Evolutionary conservation across 1,284 basidiomycete genomes (phyloP).

Genomic region (Ustilago trichophora): DNA sequence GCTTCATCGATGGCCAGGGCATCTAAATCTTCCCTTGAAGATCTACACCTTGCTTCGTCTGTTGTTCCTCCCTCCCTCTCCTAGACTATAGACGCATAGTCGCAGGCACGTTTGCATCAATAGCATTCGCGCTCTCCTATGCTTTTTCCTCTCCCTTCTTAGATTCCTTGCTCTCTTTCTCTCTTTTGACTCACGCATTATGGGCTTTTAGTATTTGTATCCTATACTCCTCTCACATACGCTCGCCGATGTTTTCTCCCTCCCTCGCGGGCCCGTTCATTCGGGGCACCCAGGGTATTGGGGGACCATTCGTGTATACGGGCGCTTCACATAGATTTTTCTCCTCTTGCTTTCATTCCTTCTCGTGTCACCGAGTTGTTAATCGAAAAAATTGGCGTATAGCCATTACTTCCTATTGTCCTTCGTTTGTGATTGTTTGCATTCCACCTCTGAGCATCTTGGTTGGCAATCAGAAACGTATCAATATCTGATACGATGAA

Average conservation of each 20-base stretch:
- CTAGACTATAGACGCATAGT: constrained; percentile 21
- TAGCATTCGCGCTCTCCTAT: constrained; percentile 9
- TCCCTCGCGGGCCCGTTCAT: constrained; percentile 11
- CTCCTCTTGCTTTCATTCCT: constrained; percentile 1
- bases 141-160: constrained; percentile 1
- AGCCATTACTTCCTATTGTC: constrained; percentile 3
- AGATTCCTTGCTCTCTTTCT: constrained; percentile 12
- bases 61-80: neutral
- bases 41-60: neutral
- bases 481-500: no score
- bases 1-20: constrained; percentile 52
- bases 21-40: constrained; percentile 20
- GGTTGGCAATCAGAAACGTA: no score
- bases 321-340: constrained; percentile 4
- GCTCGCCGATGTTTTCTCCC: constrained; percentile 49
- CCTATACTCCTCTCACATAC: constrained; percentile 5
- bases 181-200: constrained; percentile 20
- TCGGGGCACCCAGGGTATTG: constrained; percentile 9
- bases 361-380: constrained; percentile 10
- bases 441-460: neutral
- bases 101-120: constrained; percentile 16
- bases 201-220: constrained; percentile 37
- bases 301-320: constrained; percentile 52
- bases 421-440: neutral
- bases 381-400: constrained; percentile 22